phyloP scores from a whole-genome alignment of 2,329 filamentous ascomycete species.

The Chaetomium olivaceum region DNA sequence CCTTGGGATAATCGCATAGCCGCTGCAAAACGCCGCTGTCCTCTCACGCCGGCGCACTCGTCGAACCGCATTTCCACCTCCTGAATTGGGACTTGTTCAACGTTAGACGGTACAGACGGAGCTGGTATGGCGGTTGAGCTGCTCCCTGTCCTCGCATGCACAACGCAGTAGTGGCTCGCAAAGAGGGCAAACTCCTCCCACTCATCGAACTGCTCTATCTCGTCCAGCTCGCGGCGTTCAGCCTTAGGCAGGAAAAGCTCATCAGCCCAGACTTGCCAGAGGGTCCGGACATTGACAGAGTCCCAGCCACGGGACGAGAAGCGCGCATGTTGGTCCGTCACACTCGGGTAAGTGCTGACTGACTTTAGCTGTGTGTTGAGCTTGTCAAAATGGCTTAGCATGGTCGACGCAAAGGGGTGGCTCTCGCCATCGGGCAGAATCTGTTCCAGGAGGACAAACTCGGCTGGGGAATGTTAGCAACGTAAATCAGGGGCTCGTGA shows the following conservation, averaged over 20 bases:
- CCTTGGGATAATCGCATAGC: slow-evolving; percentile 43
- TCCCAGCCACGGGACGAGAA: slow-evolving; percentile 72
- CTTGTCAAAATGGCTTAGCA: slow-evolving; percentile 82
- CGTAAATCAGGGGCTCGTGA: background rate
- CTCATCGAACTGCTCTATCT: slow-evolving; percentile 84
- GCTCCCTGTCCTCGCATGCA: slow-evolving; percentile 59
- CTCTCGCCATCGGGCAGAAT: slow-evolving; percentile 73
- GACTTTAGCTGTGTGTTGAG: slow-evolving; percentile 76
- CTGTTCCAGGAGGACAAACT: slow-evolving; percentile 86
- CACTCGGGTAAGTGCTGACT: slow-evolving; percentile 66
- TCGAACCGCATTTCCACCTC: slow-evolving; percentile 36
- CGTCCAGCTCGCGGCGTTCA: slow-evolving; percentile 64
- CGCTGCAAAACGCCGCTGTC: slow-evolving; percentile 62
- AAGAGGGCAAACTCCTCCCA: slow-evolving; percentile 94
- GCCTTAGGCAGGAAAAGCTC: slow-evolving; percentile 61
- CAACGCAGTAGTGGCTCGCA: slow-evolving; percentile 78
- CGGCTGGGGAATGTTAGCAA: slow-evolving; percentile 48
- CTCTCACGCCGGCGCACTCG: slow-evolving; percentile 43
- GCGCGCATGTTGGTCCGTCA: slow-evolving; percentile 65
- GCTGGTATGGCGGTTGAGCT: background rate
- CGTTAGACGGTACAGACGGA: background rate
- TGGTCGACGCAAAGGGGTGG: slow-evolving; percentile 83
- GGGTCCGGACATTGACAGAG: slow-evolving; percentile 60
- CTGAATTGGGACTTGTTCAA: slow-evolving; percentile 2
- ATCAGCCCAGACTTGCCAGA: slow-evolving; percentile 84